A percentile compares a stretch with the other conserved stretches of the same genome.
These are phyloP conservation scores for Babesia gibsoni DNA, from an alignment of 169 alveolate genomes.

Conservation along the genomic window DNA sequence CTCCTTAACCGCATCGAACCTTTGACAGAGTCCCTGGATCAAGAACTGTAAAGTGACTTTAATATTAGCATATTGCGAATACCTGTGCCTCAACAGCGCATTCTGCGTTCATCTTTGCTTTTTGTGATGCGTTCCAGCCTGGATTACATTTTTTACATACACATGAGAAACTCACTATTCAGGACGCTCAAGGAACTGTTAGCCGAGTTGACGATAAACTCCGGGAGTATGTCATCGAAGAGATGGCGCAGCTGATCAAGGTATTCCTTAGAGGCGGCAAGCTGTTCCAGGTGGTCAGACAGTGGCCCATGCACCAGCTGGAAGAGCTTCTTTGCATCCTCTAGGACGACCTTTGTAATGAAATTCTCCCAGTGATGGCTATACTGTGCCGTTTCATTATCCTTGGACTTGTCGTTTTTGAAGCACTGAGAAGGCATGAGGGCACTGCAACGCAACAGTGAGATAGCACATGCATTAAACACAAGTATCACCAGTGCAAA, in stretches of 20 bases:
- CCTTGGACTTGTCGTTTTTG: constrained; percentile 2
- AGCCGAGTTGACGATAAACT: constrained; percentile 39
- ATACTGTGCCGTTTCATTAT: constrained; percentile 47
- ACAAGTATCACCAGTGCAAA: neutral
- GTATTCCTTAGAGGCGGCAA: constrained; percentile 2
- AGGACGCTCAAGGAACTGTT: constrained; percentile 11
- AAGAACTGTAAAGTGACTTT: constrained; percentile 1
- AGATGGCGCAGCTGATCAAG: constrained; percentile 10
- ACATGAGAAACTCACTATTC: constrained; percentile 18
- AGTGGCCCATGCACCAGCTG: constrained; percentile 52
- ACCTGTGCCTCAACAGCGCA: constrained; percentile 58
- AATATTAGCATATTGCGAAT: neutral
- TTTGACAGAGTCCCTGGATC: constrained; percentile 36
- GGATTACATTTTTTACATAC: neutral
- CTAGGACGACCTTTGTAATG: constrained; percentile 39
- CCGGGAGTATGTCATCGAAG: constrained; percentile 37
- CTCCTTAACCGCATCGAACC: constrained; percentile 30
- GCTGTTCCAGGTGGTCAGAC: neutral
- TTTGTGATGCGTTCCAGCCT: constrained; percentile 20
- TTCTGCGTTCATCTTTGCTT: neutral
- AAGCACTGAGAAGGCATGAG: too few relatives aligned
- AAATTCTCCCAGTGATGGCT: constrained; percentile 54
- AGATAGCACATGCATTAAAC: neutral
- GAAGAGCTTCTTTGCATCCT: constrained; percentile 36
- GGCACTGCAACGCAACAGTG: too few relatives aligned